Evolutionary conservation across 257 asterid species (phyloP), one percentile per base, ranked within the genome.

Genomic region (Knoxia roxburghii): DNA sequence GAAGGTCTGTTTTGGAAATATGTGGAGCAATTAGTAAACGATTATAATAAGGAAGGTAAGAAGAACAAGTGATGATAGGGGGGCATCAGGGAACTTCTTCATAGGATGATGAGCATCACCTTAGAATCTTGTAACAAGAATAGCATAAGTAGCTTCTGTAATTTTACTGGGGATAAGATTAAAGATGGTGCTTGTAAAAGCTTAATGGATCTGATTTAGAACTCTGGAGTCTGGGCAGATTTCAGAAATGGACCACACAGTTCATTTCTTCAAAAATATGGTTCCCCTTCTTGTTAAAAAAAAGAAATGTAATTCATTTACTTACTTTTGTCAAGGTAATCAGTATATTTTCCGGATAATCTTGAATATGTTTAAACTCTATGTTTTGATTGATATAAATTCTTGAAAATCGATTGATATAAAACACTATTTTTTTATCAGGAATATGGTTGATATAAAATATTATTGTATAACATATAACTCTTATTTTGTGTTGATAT

Each of bases 1-100:
- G 99, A 94, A 78, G 99, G 99, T 26, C 75, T 83, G 53, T 85
- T 90, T 81, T 85, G 96, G 95, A 94, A 86, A 84, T 96, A 90
- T 9, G 95, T 94, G 6, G 95, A 85, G 64, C 82, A 83, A 14
- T 84, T 90, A 21, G 58, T 94, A 20, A 79, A 74, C n/a, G 82
- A 89, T 1, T 87, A 90, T 72, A 81, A 82, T 5, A 89, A 83
- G 77, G 96, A 90, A 85, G 65, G 71, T 63, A 90, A 84, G 63
- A 94, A 90, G 89, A 76, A 95, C 89, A 94, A 87, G 77, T 94
- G 81, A 75, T 5, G 7, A 27, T 21, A n/a, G 8, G 20, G n/a
- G 27, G 29, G 41, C 41, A 3, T 37, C 41, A 37, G 41, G 9
- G 41, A 37, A 37, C 4, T 37, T 37, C 41, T 37, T 37, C n/a